Conservation (phyloP, 305 asterid species). For the Petunia hybrid region DNA sequence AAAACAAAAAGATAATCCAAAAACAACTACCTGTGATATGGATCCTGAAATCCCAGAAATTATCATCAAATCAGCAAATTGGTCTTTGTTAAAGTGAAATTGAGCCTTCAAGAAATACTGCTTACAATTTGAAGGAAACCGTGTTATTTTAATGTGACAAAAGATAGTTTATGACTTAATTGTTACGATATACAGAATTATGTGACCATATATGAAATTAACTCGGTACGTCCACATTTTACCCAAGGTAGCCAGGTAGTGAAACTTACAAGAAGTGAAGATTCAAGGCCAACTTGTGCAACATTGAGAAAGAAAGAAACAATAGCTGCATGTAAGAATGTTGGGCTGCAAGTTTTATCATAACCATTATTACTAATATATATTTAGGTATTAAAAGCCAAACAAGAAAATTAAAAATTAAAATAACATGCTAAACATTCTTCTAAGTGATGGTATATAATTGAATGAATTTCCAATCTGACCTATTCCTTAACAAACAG, state of each 20-base stretch:
- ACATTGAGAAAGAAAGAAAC: conserved; percentile 71
- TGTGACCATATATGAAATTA: background rate
- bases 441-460: background rate
- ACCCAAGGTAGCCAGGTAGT: no score
- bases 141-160: background rate
- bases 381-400: background rate
- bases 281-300: conserved; percentile 73
- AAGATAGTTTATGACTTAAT: no score
- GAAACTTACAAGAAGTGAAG: conserved; percentile 68
- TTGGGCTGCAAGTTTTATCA: conserved; percentile 59
- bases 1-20: background rate
- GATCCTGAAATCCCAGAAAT: conserved; percentile 78
- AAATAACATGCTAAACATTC: background rate
- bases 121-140: conserved; percentile 30
- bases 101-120: conserved; percentile 91
- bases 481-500: conserved; percentile 70
- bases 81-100: conserved; percentile 87
- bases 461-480: background rate
- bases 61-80: conserved; percentile 85
- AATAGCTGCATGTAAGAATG: conserved; percentile 74
- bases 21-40: conserved; percentile 68
- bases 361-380: background rate
- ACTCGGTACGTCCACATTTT: background rate
- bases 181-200: background rate
- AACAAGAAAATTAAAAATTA: background rate